phyloP scores from a whole-genome alignment of 2,329 filamentous ascomycete species.

The Neofusicoccum laricinum region DNA sequence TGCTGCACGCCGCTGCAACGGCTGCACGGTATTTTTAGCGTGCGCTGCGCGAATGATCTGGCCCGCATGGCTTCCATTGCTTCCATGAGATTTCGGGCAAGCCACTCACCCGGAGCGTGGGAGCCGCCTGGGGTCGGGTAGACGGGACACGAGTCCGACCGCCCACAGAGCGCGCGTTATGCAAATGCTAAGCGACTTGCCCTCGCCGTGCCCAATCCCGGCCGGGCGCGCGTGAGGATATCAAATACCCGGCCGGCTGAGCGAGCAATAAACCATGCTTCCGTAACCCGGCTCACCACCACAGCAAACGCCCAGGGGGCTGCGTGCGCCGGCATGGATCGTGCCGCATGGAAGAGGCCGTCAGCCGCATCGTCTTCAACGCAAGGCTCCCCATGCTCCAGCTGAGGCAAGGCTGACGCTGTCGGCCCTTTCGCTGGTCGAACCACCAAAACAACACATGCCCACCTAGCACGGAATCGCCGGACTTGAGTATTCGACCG shows the following conservation, averaged over 20 bases:
- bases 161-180: not conserved
- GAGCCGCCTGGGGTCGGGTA: not conserved
- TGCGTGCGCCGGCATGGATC: not conserved
- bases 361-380: not conserved
- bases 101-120: not conserved
- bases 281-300: not conserved
- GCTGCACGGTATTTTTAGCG: slow-evolving; percentile 10
- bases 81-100: slow-evolving; percentile 12
- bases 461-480: not conserved
- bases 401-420: not conserved
- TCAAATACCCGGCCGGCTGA: slow-evolving; percentile 5
- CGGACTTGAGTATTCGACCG: not conserved
- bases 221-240: slow-evolving; percentile 1
- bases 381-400: not conserved
- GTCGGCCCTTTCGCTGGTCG: not conserved
- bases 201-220: slow-evolving; percentile 1
- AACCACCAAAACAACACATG: not conserved
- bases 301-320: not conserved
- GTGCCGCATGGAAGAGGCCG: slow-evolving; percentile 1
- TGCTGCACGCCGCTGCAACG: not conserved
- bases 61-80: slow-evolving; percentile 13
- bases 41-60: slow-evolving; percentile 1
- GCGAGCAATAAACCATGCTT: not conserved
- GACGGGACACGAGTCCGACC: not conserved
- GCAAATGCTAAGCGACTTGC: slow-evolving; percentile 6